Base-by-base conservation (phyloP, 306 rosid genomes). In the Cyclanthera cordifolia region DNA sequence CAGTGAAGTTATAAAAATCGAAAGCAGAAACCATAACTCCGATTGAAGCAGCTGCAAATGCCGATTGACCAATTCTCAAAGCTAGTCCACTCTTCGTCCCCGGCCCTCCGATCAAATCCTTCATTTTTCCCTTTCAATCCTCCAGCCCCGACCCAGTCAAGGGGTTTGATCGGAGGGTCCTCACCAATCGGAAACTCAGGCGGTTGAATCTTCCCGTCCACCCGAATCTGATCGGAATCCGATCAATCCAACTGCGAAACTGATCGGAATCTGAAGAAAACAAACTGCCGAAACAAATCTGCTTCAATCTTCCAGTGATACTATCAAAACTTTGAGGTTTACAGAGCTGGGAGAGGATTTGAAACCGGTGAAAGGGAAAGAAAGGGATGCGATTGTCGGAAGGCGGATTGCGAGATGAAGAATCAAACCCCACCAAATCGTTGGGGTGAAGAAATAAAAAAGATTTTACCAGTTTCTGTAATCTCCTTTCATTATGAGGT, bases 11-110 rank as follows among this genome's bases (percentile, higher is more conserved):
- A 28, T 93, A 82, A 79, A 92, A 92, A 57, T 89, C 84, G 53
- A 13, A 13, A 24, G 96, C 79, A 73, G 95, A 79, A 82, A 85
- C 88, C 98, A 92, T 87, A 39, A 85, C 70, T 16, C 78, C 87
- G 57, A 92, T 89, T 46, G 97, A 85, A 60, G 87, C 82, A 37
- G 88, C 80, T 21, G 96, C 96, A 72, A 83, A 89, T 3, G 83
- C 81, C 28, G 86, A 88, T 76, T 92, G 97, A 53, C 95, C 93
- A 13, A 89, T 28, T 71, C 97, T 83, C 79, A 92, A 76, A 9
- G 76, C 34, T 21, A 87, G 73, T 28, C 96, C 97, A 63, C 85
- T 87, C 48, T 74, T 69, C 23, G 97, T 84, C 47, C 96, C 97
- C 19, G 97, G 97, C 27, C 87, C 79, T 71, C 97, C 97, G 23